Base-by-base conservation (phyloP, 495 filamentous ascomycete genomes). In the Penicillium pancosmium region DNA sequence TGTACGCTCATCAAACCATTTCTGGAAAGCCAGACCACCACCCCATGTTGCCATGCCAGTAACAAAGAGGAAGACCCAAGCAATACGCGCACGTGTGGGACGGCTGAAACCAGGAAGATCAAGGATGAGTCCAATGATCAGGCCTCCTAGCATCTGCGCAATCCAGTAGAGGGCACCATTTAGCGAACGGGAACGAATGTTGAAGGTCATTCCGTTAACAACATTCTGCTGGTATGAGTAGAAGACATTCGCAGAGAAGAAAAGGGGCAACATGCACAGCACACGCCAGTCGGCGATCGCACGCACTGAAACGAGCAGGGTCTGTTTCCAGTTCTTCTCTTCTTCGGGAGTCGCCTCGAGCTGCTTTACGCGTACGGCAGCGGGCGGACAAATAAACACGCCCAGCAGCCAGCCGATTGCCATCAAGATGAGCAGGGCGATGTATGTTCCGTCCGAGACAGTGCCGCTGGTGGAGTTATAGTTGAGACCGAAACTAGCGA, bases 231-330 rank as follows among this genome's bases (percentile, higher is more conserved):
- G 84, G 67, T 91, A 84, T 4, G 88, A 90, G 73, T 91, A 91
- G 75, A 93, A 93, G 66, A 86, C 87, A 62, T 93, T 93, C 66
- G 88, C 90, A 21, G 83, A 75, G 62, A 78, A 79, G 70, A 84
- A 84, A 38, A 82, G 69, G 1, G 81, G 81, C 23, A 82, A 60
- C 65, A 84, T 76, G 46, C 73, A 77, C 31, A 80, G 38, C 16
- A 81, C 74, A 15, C 74, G 69, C 66, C 73, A 72, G 50, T 82
- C 71, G 16, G 57, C 58, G 21, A 73, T 59, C 1, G 68, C 77
- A 10, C 57, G 55, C 70, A 85, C 78, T 5, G 88, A 85, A 1
- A 88, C 88, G 61, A 88, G 86, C 43, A 69, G 5, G 21, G 65
- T 65, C 66, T 77, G 55, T 27, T 65, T 58, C 71, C 69, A 75